phyloP scores from a whole-genome alignment of 257 asterid genomes.

The Solanum etuberosum region DNA sequence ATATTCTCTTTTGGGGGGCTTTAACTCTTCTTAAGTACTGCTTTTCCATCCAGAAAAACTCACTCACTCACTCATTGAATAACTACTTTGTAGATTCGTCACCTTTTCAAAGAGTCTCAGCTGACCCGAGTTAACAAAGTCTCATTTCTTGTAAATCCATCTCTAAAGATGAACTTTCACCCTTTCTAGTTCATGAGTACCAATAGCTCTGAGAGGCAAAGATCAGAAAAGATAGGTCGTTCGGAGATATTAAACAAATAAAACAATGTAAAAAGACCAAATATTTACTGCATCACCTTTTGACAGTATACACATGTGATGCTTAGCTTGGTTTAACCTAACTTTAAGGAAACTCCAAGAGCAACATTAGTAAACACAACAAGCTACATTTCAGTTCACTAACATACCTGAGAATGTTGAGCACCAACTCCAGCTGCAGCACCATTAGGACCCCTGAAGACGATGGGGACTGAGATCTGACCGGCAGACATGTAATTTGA shows the following conservation, averaged over 20 bases:
- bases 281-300: background rate
- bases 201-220: background rate
- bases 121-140: background rate
- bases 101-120: background rate
- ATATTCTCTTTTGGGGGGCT: background rate
- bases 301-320: background rate
- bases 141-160: background rate
- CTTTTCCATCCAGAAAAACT: background rate
- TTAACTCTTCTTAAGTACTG: background rate
- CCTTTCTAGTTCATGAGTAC: background rate
- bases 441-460: slow-evolving; percentile 92
- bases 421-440: slow-evolving; percentile 98
- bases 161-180: background rate
- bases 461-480: slow-evolving; percentile 74
- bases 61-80: background rate
- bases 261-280: background rate
- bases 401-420: slow-evolving; percentile 78
- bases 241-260: background rate
- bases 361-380: background rate
- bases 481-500: slow-evolving; percentile 86
- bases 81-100: background rate
- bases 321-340: background rate
- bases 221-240: background rate
- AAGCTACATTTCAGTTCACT: background rate
- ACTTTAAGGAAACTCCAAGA: background rate